Evolutionary conservation across 345 rosid genomes (phyloP).

Genomic region (Lepidium africanum): DNA sequence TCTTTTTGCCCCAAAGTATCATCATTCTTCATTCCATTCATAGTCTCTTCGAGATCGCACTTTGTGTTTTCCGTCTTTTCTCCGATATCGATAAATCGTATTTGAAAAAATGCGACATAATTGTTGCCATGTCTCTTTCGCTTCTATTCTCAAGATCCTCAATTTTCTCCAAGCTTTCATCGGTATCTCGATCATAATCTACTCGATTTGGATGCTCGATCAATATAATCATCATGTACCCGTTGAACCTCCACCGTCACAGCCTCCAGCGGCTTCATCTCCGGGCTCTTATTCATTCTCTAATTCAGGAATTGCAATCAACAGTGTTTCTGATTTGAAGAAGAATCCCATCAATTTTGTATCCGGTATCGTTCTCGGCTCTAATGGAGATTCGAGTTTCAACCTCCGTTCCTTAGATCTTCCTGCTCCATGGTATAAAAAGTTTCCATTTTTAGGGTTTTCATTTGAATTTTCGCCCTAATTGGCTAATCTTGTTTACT

Average conservation of each 20-base stretch:
- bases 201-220: constrained; percentile 86
- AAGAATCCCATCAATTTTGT: constrained; percentile 19
- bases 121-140: constrained; percentile 67
- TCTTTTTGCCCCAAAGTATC: not conserved
- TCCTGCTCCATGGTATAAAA: constrained; percentile 76
- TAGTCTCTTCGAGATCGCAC: not conserved
- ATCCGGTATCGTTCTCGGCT: constrained; percentile 34
- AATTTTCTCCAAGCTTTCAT: constrained; percentile 67
- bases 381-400: constrained; percentile 34
- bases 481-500: not conserved
- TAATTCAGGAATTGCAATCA: constrained; percentile 5
- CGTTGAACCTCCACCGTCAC: constrained; percentile 21
- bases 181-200: constrained; percentile 54
- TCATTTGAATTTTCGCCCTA: not conserved
- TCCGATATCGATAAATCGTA: not conserved
- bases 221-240: constrained; percentile 58
- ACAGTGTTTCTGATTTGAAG: not conserved
- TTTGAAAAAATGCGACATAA: constrained; percentile 42
- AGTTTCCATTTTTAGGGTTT: constrained; percentile 13
- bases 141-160: constrained; percentile 58
- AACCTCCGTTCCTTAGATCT: constrained; percentile 49
- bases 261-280: constrained; percentile 15
- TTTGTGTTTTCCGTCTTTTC: not conserved
- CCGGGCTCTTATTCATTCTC: constrained; percentile 13
- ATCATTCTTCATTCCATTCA: not conserved